Conservation (phyloP, 2,329 filamentous ascomycete genomes). For the Aquanectria penicillioides region DNA sequence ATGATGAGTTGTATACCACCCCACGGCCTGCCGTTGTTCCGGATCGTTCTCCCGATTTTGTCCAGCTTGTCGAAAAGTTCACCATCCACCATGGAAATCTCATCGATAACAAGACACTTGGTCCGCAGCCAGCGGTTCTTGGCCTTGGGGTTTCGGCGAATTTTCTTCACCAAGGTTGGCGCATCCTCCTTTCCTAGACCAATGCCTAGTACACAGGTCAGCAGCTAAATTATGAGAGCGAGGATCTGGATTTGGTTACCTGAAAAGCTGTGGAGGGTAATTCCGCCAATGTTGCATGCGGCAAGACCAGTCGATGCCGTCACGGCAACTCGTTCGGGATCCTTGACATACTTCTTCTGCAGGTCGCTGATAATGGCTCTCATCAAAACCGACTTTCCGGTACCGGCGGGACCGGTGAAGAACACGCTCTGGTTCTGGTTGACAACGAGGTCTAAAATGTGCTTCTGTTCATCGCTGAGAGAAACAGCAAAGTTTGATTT, state of each 20-base stretch:
- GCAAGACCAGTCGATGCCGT: conserved; percentile 96
- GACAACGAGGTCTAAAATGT: conserved; percentile 84
- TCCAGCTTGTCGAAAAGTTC: conserved; percentile 97
- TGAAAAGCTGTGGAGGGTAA: conserved; percentile 94
- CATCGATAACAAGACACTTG: conserved; percentile 89
- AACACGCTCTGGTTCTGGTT: conserved; percentile 89
- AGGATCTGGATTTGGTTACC: conserved; percentile 59
- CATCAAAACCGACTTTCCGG: conserved; percentile 96
- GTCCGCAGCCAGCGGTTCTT: conserved; percentile 89
- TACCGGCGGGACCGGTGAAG: conserved; percentile 96
- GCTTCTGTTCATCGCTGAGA: conserved; percentile 86
- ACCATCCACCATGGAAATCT: conserved; percentile 98
- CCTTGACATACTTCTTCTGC: conserved; percentile 77
- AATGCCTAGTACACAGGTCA: conserved; percentile 60
- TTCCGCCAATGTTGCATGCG: conserved; percentile 95
- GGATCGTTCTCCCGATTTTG: conserved; percentile 82
- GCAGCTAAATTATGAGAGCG: not conserved
- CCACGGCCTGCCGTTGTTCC: conserved; percentile 92
- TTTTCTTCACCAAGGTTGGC: conserved; percentile 85
- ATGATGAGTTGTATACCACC: conserved; percentile 96
- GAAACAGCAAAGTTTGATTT: conserved; percentile 64
- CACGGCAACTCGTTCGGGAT: conserved; percentile 87
- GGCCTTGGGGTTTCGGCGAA: conserved; percentile 87
- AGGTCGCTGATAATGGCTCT: conserved; percentile 87
- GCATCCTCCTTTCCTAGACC: conserved; percentile 92